Base-by-base conservation (phyloP, 345 rosid species). In the Acer campestre region DNA sequence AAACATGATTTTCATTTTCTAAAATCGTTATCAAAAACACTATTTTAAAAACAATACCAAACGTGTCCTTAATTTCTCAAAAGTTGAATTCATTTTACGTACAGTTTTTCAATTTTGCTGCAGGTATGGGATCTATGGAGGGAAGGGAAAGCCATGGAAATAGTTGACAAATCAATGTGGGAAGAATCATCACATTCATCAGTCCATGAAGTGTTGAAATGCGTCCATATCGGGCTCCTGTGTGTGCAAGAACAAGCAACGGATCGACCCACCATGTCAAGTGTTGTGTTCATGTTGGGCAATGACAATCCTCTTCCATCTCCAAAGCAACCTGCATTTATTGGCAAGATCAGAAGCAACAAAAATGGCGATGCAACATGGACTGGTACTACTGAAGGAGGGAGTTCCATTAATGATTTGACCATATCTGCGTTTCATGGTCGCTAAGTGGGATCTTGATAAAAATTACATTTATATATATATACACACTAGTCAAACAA, bases 71-170 rank as follows among this genome's bases (percentile, higher is more conserved):
- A 1, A 66, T 61, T 48, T 1, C 6, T 6, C 72, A 35, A 2
- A 35, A 35, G 17, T 29, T 2, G 38, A n/a, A 23, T 0, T 14
- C 38, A 22, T 63, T 25, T 18, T 58, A 29, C 8, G 18, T 48
- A 5, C 7, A 71, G 31, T 61, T 14, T 13, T 12, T 64, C 29
- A 12, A 7, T 16, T 13, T 73, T 7, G 38, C 23, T 25, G 64
- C 76, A 91, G 97, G 83, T 83, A 31, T 94, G 95, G 97, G 85
- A 79, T 29, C 84, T 70, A 6, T 89, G 90, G 92, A 67, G 58
- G 46, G 86, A 81, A 70, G 88, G 77, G 61, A 83, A 18, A 55
- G 80, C 77, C 7, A 1, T 49, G 67, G 83, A 83, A 71, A 64
- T 88, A 49, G 76, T 82, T 10, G 94, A 91, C 59, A 38, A 73